Evolutionary conservation across 495 filamentous ascomycete species (phyloP).

Genomic region (Xylaria nigripes): DNA sequence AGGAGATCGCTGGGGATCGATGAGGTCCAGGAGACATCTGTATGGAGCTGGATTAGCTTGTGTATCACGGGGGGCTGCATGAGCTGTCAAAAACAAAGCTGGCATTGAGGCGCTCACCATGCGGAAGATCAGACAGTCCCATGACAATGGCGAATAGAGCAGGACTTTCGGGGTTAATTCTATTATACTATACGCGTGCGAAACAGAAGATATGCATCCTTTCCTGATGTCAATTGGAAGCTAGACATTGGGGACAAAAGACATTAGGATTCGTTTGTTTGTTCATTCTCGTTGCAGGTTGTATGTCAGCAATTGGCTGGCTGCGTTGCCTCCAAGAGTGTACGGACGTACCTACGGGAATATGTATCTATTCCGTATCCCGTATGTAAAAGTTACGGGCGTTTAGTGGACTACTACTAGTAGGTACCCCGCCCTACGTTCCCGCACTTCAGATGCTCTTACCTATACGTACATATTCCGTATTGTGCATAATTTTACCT

Average conservation of each 20-base stretch:
- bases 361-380: too few relatives aligned
- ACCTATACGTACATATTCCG: too few relatives aligned
- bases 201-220: neutral
- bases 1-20: slow-evolving; percentile 44
- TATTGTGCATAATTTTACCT: too few relatives aligned
- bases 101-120: slow-evolving; percentile 2
- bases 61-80: neutral
- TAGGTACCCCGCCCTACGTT: too few relatives aligned
- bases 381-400: neutral
- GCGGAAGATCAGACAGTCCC: neutral
- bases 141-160: neutral
- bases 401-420: too few relatives aligned
- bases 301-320: neutral
- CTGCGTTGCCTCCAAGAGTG: neutral
- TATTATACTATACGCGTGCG: neutral
- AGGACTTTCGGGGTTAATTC: neutral
- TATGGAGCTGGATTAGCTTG: neutral
- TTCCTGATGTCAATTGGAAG: neutral
- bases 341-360: too few relatives aligned
- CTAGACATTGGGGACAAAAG: neutral
- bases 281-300: neutral
- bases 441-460: too few relatives aligned
- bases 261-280: neutral
- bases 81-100: neutral
- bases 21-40: slow-evolving; percentile 33